A percentile compares a stretch with the other conserved stretches of the same genome.
These are phyloP conservation scores for Pseudogymnoascus sp. DNA, from an alignment of 2,329 filamentous ascomycete genomes.

Conservation along the genomic window DNA sequence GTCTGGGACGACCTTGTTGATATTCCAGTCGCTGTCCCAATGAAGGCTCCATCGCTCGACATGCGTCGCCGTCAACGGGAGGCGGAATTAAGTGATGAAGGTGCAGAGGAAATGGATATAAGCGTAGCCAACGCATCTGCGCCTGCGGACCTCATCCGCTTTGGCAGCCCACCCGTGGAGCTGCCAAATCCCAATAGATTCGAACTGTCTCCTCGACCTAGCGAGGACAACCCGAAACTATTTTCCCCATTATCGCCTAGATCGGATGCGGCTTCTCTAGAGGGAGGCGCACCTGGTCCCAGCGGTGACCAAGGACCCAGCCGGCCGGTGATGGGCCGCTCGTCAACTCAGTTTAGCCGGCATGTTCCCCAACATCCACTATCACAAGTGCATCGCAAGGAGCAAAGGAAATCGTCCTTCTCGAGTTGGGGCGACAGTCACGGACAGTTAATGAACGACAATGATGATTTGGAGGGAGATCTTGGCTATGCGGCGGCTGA, in stretches of 20 bases:
- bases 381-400: conserved; percentile 14
- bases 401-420: conserved; percentile 31
- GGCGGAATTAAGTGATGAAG: conserved; percentile 36
- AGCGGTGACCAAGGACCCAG: conserved; percentile 16
- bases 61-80: conserved; percentile 56
- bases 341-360: conserved; percentile 28
- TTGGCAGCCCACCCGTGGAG: conserved; percentile 43
- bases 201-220: conserved; percentile 43
- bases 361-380: conserved; percentile 26
- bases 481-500: conserved; percentile 89
- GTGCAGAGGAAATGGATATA: conserved; percentile 90
- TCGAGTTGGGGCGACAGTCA: conserved; percentile 24
- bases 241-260: conserved; percentile 20
- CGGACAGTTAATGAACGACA: conserved; percentile 42
- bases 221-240: conserved; percentile 21
- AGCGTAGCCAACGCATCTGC: conserved; percentile 56
- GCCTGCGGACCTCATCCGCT: conserved; percentile 56
- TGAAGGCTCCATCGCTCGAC: conserved; percentile 78
- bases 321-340: conserved; percentile 21
- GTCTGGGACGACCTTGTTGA: conserved; percentile 98
- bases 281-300: conserved; percentile 8
- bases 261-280: neutral
- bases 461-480: conserved; percentile 81
- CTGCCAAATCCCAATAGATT: conserved; percentile 70
- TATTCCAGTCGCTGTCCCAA: conserved; percentile 84